Base-by-base conservation (phyloP, 192 early-diverging fungal genomes). In the Diversispora epigaea region DNA sequence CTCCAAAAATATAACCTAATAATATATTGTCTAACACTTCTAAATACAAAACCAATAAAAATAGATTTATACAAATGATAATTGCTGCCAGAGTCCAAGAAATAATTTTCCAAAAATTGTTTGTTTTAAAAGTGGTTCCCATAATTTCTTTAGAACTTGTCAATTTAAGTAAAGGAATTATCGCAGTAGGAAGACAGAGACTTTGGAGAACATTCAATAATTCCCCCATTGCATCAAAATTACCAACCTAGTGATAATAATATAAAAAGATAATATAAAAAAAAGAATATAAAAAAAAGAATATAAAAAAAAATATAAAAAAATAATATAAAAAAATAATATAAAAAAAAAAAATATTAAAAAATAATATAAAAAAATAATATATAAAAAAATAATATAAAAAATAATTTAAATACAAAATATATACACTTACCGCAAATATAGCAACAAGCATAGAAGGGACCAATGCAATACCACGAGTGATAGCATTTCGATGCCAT, bases 181-280 rank as follows among this genome's bases (percentile, higher is more conserved):
- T 75, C 4, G 88, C 87, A 63, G 86, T 86, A 6, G 90, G 90
- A 71, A 91, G 75, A 57, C 87, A 88, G 10, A 91, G 73, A 73
- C 90, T 89, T 75, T 91, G 90, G 40, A 91, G 56, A 9, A 91
- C 90, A 73, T 91, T 91, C 44, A 91, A 78, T 46, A 88, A 80
- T 76, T 91, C 90, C 19, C 89, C 90, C 71, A 91, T 82, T 52
- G 85, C 84, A 76, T 91, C 90, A 77, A 91, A 83, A 40, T 80
- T 74, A 25, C 81, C 74, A 2, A 85, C 70, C 70, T 72, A 21
- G 21, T 52, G 9, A 32, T 0, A 21, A 52, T 12, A n/a, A 64
- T 8, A 68, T 50, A 49, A 68, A 49, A 49, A 68, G 3, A 32
- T 56, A 11, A 56, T 15, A 0, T 32, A 55, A 70, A 17, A 70